Evolutionary conservation across 129 eudicot genomes (phyloP).

Genomic region (Heracleum sosnowskyi): DNA sequence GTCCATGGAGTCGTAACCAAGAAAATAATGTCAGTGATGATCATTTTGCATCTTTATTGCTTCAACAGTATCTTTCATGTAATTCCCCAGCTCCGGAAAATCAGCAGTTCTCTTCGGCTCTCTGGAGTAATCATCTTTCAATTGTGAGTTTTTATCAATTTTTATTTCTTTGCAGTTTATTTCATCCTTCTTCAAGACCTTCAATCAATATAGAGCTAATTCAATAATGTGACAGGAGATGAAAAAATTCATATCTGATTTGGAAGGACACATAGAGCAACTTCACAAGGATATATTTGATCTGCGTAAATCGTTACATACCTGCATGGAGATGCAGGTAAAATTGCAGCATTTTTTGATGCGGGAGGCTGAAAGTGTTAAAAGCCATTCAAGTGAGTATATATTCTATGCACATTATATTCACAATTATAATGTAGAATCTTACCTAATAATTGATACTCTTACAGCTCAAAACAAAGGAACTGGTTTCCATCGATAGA

Average conservation of each 20-base stretch:
- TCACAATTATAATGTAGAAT: neutral
- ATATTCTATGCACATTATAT: neutral
- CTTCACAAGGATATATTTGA: slow-evolving; percentile 70
- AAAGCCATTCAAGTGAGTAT: slow-evolving; percentile 26
- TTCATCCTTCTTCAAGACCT: neutral
- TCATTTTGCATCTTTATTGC: neutral
- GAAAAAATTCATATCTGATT: slow-evolving; percentile 65
- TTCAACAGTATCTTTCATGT: no score
- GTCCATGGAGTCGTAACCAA: slow-evolving; percentile 20
- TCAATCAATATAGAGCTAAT: neutral
- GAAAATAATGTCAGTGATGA: no score
- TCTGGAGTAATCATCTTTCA: slow-evolving; percentile 20
- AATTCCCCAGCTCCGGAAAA: slow-evolving; percentile 19
- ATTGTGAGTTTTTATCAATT: slow-evolving; percentile 45
- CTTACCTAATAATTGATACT: neutral
- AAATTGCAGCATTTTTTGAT: slow-evolving; percentile 52
- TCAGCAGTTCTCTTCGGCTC: slow-evolving; percentile 24
- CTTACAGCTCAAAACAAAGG: slow-evolving; percentile 25
- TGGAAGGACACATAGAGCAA: slow-evolving; percentile 80
- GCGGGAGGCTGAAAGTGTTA: slow-evolving; percentile 29
- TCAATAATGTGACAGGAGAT: slow-evolving; percentile 47
- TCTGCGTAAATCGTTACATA: slow-evolving; percentile 47
- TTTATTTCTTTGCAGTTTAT: neutral
- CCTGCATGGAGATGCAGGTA: slow-evolving; percentile 67
- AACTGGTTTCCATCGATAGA: slow-evolving; percentile 1